Percentiles rank a stretch among this genome's conserved stretches.
Conservation (phyloP, 306 rosid genomes). For the Trifolium dubium region DNA sequence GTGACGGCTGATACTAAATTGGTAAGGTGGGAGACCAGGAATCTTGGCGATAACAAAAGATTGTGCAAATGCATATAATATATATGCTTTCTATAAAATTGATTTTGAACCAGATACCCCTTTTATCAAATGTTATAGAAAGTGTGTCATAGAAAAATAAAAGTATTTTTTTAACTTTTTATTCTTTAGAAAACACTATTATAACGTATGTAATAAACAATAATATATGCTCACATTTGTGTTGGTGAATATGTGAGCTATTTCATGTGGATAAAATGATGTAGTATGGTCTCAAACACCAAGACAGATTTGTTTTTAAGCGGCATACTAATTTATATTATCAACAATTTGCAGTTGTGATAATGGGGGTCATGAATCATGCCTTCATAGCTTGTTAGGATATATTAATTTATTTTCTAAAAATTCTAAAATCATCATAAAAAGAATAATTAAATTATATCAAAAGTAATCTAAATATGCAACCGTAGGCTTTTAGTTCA, state of each 20-base stretch:
- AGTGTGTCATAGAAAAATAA: slow-evolving; percentile 28
- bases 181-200: slow-evolving; percentile 28
- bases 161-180: slow-evolving; percentile 35
- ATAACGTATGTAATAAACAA: slow-evolving; percentile 36
- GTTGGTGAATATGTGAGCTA: slow-evolving; percentile 46
- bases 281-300: slow-evolving; percentile 26
- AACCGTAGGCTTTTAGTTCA: background rate
- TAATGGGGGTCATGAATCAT: slow-evolving; percentile 42
- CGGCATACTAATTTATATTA: slow-evolving; percentile 2
- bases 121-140: slow-evolving; percentile 47
- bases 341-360: slow-evolving; percentile 9
- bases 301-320: slow-evolving; percentile 42
- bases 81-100: slow-evolving; percentile 21
- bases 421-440: too few relatives aligned
- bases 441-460: background rate
- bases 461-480: background rate
- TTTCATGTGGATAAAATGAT: slow-evolving; percentile 26
- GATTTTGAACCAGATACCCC: slow-evolving; percentile 55
- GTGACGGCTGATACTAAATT: slow-evolving; percentile 46
- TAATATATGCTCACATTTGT: slow-evolving; percentile 19
- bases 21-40: slow-evolving; percentile 59
- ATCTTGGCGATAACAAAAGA: slow-evolving; percentile 65
- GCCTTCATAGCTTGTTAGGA: slow-evolving; percentile 4
- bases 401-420: background rate
- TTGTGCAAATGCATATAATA: slow-evolving; percentile 47